Evolutionary conservation across 805 yeast genomes (phyloP), one percentile per base, ranked within the genome.

Genomic region (Nematodospora valgi): DNA sequence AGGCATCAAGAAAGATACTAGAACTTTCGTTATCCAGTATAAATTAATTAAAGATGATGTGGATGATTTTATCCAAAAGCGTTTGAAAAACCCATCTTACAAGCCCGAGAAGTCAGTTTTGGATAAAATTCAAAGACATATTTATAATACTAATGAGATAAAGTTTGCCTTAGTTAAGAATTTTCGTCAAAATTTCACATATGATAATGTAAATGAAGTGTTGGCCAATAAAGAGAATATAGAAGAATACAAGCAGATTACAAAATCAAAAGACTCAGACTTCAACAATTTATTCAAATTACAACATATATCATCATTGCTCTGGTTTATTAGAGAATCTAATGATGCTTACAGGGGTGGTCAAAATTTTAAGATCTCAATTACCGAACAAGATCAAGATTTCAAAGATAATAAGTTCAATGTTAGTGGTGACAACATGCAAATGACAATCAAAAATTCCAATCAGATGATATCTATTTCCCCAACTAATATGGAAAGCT

Each of bases 131-230:
- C 24, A 40, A 13, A 16, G 42, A 4, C 41, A 46, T 16, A 47
- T 66, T 6, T 24, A 43, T 0, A 27, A 38, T 1, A 35, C 54
- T 4, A 42, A 47, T 4, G 30, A 38, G 5, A 46, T 66, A 5
- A 54, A 48, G 34, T 51, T 55, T 25, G 57, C 45, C 33, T 42
- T 25, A 6, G 64, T 52, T 1, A 29, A 32, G 4, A 55, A 58
- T 35, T 59, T 62, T 34, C 71, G 71, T 4, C 38, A 47, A 20
- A 54, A 54, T 11, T 66, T 73, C 28, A 81, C 91, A 5, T 89
- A 89, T 54, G 58, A 65, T 0, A 63, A 73, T 11, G 93, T 86
- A 1, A 80, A 83, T 48, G 42, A 52, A 10, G 60, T 80, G 0
- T 55, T 84, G 32, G 44, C 49, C 6, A 58, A 58, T 23, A 50